Conservation (phyloP, 495 filamentous ascomycete genomes). For the Aspergillus ellipticus region DNA sequence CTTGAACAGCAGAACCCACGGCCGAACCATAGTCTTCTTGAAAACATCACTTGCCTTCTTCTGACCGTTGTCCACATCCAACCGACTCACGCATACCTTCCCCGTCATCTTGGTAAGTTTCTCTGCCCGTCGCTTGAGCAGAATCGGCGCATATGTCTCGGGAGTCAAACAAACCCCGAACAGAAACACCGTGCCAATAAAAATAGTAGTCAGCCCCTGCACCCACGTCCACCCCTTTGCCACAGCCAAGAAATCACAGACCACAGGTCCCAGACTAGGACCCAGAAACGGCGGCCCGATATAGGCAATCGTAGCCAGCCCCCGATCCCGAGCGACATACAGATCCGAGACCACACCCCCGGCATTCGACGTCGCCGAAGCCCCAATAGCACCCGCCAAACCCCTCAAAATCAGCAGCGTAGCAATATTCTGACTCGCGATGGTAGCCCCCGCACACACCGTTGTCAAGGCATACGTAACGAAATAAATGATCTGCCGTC, state of each 20-base stretch:
- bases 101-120: constrained; percentile 51
- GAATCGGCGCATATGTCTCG: constrained; percentile 57
- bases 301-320: constrained; percentile 52
- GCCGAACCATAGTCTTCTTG: constrained; percentile 38
- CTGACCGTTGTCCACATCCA: constrained; percentile 36
- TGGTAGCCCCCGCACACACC: too few species aligned
- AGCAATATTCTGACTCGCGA: too few species aligned
- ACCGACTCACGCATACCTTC: constrained; percentile 46
- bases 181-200: constrained; percentile 17
- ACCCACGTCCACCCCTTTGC: constrained; percentile 55
- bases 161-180: constrained; percentile 39
- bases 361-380: constrained; percentile 56
- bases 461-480: too few species aligned
- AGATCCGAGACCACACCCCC: constrained; percentile 62
- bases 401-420: too few species aligned
- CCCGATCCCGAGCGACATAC: constrained; percentile 52
- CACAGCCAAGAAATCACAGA: constrained; percentile 48
- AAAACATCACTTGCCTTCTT: constrained; percentile 34
- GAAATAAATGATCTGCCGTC: too few species aligned
- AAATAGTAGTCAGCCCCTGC: constrained; percentile 28
- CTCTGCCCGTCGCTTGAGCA: constrained; percentile 48
- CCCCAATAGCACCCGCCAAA: constrained; percentile 63
- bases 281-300: constrained; percentile 56
- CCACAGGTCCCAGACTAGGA: constrained; percentile 47
- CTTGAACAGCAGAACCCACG: constrained; percentile 53